Conservation (phyloP, 1,139 yeast genomes). For the Chernovozyma aurita region DNA sequence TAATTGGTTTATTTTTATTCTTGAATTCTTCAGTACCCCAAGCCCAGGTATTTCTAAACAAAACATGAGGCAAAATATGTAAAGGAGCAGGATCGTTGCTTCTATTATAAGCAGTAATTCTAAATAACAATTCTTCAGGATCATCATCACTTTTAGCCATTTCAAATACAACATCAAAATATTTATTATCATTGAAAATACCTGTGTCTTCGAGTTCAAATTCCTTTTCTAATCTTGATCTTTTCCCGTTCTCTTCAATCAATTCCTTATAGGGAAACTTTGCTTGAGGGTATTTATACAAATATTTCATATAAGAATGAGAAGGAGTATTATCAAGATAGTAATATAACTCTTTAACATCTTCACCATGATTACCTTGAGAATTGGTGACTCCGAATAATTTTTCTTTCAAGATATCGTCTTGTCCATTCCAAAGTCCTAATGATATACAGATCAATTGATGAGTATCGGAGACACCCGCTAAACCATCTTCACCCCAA, state of each 20-base stretch:
- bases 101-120: constrained; percentile 88
- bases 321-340: constrained; percentile 90
- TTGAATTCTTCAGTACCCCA: constrained; percentile 68
- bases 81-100: constrained; percentile 82
- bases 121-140: constrained; percentile 74
- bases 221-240: constrained; percentile 63
- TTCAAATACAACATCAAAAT: constrained; percentile 88
- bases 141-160: constrained; percentile 85
- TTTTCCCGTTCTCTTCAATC: constrained; percentile 61
- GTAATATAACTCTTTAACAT: constrained; percentile 79
- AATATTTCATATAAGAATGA: constrained; percentile 88
- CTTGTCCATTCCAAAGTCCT: constrained; percentile 92
- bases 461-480: constrained; percentile 86
- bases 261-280: constrained; percentile 80
- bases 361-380: constrained; percentile 96
- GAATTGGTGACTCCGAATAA: constrained; percentile 88
- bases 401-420: constrained; percentile 80
- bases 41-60: constrained; percentile 89
- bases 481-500: constrained; percentile 97
- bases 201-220: constrained; percentile 76
- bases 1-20: constrained; percentile 45
- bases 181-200: constrained; percentile 70
- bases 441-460: constrained; percentile 72
- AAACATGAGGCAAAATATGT: constrained; percentile 80
- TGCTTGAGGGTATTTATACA: constrained; percentile 87